Conservation (phyloP, 306 rosid species). For the Vigna angularis region DNA sequence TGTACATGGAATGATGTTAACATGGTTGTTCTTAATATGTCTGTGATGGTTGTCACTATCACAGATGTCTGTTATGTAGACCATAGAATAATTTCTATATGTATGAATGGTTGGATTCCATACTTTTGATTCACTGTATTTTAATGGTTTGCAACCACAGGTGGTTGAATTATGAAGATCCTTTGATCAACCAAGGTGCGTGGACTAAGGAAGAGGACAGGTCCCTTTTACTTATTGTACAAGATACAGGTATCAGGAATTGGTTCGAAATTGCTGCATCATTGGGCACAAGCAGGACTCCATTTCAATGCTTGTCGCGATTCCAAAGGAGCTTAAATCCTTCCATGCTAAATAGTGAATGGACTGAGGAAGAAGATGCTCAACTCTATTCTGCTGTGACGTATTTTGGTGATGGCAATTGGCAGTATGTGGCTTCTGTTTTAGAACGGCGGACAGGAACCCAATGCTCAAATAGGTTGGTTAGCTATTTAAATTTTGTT, state of each 20-base stretch:
- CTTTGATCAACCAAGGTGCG: slow-evolving; percentile 72
- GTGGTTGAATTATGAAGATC: slow-evolving; percentile 97
- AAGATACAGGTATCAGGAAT: slow-evolving; percentile 70
- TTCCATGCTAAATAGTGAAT: slow-evolving; percentile 80
- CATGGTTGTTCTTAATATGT: slow-evolving; percentile 63
- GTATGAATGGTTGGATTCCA: slow-evolving; percentile 31
- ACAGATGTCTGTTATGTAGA: slow-evolving; percentile 61
- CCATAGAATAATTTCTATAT: slow-evolving; percentile 26
- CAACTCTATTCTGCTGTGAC: slow-evolving; percentile 78
- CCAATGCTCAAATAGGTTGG: slow-evolving; percentile 97
- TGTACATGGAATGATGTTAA: slow-evolving; percentile 53
- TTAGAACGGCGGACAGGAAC: slow-evolving; percentile 89
- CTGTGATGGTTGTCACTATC: slow-evolving; percentile 74
- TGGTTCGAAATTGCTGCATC: slow-evolving; percentile 79
- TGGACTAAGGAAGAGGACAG: slow-evolving; percentile 82
- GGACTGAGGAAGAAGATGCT: slow-evolving; percentile 95
- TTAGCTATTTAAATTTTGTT: slow-evolving; percentile 30
- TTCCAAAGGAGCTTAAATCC: slow-evolving; percentile 93
- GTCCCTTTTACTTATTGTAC: slow-evolving; percentile 67
- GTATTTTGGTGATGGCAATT: slow-evolving; percentile 64
- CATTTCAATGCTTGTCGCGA: slow-evolving; percentile 92
- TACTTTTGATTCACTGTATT: slow-evolving; percentile 32
- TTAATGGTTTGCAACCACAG: slow-evolving; percentile 53
- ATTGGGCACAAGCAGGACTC: slow-evolving; percentile 82
- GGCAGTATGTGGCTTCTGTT: slow-evolving; percentile 90